phyloP scores from a whole-genome alignment of 2,329 filamentous ascomycete genomes.

The Ambrosiella cleistominuta region DNA sequence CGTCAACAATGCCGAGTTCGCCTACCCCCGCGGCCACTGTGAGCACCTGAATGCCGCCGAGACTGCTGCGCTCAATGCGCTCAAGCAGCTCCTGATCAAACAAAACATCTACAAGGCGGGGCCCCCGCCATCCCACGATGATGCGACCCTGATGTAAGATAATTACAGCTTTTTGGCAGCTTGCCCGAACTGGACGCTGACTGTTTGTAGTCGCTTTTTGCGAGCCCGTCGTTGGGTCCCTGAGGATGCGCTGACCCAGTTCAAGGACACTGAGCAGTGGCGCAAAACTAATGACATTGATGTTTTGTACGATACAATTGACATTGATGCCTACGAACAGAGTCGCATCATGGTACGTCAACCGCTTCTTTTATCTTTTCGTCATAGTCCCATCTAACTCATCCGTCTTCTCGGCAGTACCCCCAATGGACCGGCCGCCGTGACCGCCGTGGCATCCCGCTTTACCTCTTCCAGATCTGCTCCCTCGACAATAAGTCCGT shows the following conservation, averaged over 20 bases:
- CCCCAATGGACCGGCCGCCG: constrained; percentile 89
- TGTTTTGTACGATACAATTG: constrained; percentile 69
- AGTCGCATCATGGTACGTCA: constrained; percentile 50
- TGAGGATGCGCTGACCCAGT: constrained; percentile 63
- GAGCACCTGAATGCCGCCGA: constrained; percentile 58
- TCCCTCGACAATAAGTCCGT: constrained; percentile 71
- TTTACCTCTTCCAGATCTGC: constrained; percentile 79
- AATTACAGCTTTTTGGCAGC: background rate
- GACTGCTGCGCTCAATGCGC: constrained; percentile 46
- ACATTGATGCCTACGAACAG: constrained; percentile 67
- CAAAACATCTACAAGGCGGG: constrained; percentile 45
- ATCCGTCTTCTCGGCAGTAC: constrained; percentile 38
- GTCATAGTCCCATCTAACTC: background rate
- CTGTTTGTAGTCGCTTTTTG: constrained; percentile 51
- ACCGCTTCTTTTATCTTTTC: background rate
- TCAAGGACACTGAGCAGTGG: constrained; percentile 79
- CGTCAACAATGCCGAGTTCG: constrained; percentile 21
- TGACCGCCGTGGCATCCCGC: constrained; percentile 73
- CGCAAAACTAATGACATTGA: constrained; percentile 62
- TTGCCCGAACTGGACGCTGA: background rate
- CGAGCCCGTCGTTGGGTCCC: constrained; percentile 69
- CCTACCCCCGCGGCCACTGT: constrained; percentile 62
- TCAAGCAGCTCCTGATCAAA: constrained; percentile 52
- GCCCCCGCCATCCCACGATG: constrained; percentile 47
- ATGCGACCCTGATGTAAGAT: constrained; percentile 51